These are phyloP conservation scores for Ganoderma multipileum DNA, from an alignment of 1,284 basidiomycete species.

Conservation along the genomic window DNA sequence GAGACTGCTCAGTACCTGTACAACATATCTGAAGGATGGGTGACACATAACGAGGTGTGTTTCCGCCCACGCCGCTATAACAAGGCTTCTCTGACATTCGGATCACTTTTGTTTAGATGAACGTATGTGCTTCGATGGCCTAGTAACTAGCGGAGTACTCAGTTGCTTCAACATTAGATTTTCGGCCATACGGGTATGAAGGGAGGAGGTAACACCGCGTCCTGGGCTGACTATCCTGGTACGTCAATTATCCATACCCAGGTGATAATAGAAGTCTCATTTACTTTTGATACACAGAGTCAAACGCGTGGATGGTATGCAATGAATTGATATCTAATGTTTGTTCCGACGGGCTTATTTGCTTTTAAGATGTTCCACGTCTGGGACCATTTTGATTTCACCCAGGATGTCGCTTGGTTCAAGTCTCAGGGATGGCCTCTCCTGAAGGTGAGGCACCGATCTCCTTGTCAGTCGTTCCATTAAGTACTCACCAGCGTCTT, in stretches of 20 bases:
- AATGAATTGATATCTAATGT: background rate
- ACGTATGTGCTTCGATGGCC: slow-evolving; percentile 46
- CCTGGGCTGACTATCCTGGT: slow-evolving; percentile 79
- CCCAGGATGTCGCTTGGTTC: slow-evolving; percentile 72
- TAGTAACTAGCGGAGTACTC: background rate
- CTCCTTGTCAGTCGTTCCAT: background rate
- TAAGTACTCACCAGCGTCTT: background rate
- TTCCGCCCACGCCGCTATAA: background rate
- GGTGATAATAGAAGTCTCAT: background rate
- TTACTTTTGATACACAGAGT: slow-evolving; percentile 46
- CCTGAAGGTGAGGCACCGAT: slow-evolving; percentile 56
- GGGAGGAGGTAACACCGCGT: slow-evolving; percentile 55
- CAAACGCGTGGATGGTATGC: slow-evolving; percentile 74
- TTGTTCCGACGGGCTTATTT: background rate
- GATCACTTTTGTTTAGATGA: slow-evolving; percentile 51
- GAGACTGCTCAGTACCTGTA: slow-evolving; percentile 71
- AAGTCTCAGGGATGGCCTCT: slow-evolving; percentile 75
- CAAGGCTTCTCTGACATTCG: background rate
- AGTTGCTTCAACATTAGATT: slow-evolving; percentile 49
- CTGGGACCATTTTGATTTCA: slow-evolving; percentile 81
- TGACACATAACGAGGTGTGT: slow-evolving; percentile 71
- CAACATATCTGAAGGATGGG: slow-evolving; percentile 73
- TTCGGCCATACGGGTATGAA: slow-evolving; percentile 85
- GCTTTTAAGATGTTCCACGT: slow-evolving; percentile 69
- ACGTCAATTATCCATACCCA: slow-evolving; percentile 23